Evolutionary conservation across 768 basidiomycete genomes (phyloP).

Genomic region (Lyophyllum decastes): DNA sequence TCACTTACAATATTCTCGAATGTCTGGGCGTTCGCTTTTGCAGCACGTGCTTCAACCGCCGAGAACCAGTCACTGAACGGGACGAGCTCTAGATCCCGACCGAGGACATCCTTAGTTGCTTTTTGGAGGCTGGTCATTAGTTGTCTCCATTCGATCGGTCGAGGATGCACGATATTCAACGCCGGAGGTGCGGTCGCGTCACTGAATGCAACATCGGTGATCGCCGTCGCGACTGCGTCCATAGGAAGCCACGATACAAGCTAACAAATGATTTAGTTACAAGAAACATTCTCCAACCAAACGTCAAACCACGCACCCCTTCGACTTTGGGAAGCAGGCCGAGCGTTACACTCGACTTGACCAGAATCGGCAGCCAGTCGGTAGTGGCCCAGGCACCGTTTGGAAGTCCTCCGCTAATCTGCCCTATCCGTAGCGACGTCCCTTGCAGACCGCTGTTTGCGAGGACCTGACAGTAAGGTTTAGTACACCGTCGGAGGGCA

Average conservation of each 20-base stretch:
- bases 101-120: not conserved
- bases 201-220: constrained; percentile 29
- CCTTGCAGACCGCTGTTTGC: constrained; percentile 26
- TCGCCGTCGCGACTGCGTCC: constrained; percentile 24
- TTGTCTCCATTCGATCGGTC: constrained; percentile 29
- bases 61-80: constrained; percentile 17
- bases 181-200: constrained; percentile 22
- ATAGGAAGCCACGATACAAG: constrained; percentile 35
- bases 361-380: constrained; percentile 37
- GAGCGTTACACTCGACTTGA: constrained; percentile 30
- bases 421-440: constrained; percentile 33
- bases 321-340: constrained; percentile 24
- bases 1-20: constrained; percentile 12
- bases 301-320: constrained; percentile 23
- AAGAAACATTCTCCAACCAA: too few relatives aligned
- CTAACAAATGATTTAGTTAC: too few relatives aligned
- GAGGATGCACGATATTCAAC: constrained; percentile 40
- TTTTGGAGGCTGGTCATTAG: constrained; percentile 22
- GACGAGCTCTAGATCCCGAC: constrained; percentile 1
- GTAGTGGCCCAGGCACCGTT: constrained; percentile 36
- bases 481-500: not conserved
- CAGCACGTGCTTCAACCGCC: constrained; percentile 9
- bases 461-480: constrained; percentile 21
- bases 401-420: constrained; percentile 29
- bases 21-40: constrained; percentile 12